Conservation (phyloP, 2,329 filamentous ascomycete species). For the Fusarium nodosum region DNA sequence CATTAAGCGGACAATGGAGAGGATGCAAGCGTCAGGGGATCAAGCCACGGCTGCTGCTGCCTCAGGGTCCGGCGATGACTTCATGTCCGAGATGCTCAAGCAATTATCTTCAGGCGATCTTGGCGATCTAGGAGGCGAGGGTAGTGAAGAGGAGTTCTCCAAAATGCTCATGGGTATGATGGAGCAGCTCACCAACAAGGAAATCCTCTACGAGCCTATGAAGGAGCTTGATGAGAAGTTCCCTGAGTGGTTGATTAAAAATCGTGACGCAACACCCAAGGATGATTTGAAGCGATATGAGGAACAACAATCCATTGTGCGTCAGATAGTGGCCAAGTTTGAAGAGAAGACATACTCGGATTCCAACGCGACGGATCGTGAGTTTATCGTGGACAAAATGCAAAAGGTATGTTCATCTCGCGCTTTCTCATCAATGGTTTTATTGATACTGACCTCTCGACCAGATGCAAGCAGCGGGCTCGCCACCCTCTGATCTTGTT, state of each 20-base stretch:
- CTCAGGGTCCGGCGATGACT: constrained; percentile 77
- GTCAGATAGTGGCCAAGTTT: constrained; percentile 90
- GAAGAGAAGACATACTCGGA: constrained; percentile 86
- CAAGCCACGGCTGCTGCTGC: constrained; percentile 84
- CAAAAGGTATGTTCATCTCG: constrained; percentile 78
- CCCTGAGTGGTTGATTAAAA: constrained; percentile 87
- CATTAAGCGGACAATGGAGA: constrained; percentile 93
- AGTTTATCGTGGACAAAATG: constrained; percentile 97
- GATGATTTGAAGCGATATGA: constrained; percentile 86
- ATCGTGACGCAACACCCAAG: constrained; percentile 72
- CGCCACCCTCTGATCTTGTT: constrained; percentile 89
- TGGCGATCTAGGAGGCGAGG: constrained; percentile 67
- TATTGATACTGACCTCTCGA: constrained; percentile 13
- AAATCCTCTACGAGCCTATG: constrained; percentile 98
- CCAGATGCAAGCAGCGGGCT: constrained; percentile 96
- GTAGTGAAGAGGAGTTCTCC: constrained; percentile 84
- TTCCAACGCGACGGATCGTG: constrained; percentile 82
- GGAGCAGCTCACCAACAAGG: constrained; percentile 98
- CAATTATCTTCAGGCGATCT: constrained; percentile 76
- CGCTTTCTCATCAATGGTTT: neutral
- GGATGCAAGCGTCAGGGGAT: constrained; percentile 91
- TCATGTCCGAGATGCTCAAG: constrained; percentile 92
- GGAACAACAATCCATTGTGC: constrained; percentile 82
- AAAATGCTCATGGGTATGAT: constrained; percentile 98
- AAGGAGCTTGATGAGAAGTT: constrained; percentile 96